Percentiles rank a stretch among this genome's conserved stretches.
phyloP scores from a whole-genome alignment of 257 asterid species.

The Prunella vulgaris region DNA sequence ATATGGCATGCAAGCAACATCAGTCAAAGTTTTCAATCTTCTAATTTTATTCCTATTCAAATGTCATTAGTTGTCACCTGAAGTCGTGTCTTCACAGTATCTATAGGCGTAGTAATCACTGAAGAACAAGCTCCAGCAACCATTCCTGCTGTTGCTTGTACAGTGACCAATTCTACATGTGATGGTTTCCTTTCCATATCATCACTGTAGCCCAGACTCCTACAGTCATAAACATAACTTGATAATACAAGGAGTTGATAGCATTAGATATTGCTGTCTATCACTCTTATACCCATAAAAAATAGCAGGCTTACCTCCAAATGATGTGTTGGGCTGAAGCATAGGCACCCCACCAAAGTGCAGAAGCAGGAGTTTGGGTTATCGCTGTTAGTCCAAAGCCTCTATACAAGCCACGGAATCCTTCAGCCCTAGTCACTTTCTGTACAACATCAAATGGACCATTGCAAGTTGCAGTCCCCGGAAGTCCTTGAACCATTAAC shows the following conservation, averaged over 20 bases:
- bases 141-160: conserved; percentile 87
- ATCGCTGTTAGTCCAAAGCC: conserved; percentile 84
- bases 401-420: conserved; percentile 76
- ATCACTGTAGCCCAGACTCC: conserved; percentile 66
- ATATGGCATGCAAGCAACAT: neutral
- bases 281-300: neutral
- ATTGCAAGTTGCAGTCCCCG: conserved; percentile 60
- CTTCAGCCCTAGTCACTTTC: conserved; percentile 66
- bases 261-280: no score
- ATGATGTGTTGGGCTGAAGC: conserved; percentile 77
- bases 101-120: conserved; percentile 71
- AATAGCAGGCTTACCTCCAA: conserved; percentile 60
- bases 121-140: conserved; percentile 91
- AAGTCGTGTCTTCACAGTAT: conserved; percentile 82
- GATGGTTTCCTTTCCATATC: conserved; percentile 64
- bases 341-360: conserved; percentile 98
- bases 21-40: neutral
- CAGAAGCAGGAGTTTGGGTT: conserved; percentile 84
- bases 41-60: neutral
- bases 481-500: conserved; percentile 94
- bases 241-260: neutral
- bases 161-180: conserved; percentile 56
- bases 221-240: conserved; percentile 13
- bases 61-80: conserved; percentile 63
- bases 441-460: conserved; percentile 70